Base-by-base conservation (phyloP, 495 filamentous ascomycete species). In the Jackrogersella minutella region DNA sequence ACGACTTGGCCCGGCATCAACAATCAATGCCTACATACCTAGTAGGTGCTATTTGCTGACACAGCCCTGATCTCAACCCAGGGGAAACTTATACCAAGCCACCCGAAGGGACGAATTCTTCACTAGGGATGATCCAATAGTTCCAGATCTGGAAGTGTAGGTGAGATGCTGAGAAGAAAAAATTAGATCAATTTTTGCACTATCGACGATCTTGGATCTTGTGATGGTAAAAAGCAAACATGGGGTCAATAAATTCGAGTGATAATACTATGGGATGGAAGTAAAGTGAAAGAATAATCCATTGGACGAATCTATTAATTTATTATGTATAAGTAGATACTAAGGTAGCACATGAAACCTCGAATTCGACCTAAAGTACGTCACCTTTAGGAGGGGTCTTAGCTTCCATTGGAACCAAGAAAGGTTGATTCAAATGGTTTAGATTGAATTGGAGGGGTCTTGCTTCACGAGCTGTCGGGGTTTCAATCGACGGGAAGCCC, bases 321-420 rank as follows among this genome's bases (percentile, higher is more conserved):
- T 39, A 24, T 22, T 44, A 49, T 49, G 55, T 49, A n/a, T n/a
- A n/a, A n/a, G n/a, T n/a, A n/a, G n/a, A n/a, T n/a, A n/a, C n/a
- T n/a, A n/a, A n/a, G n/a, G n/a, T n/a, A n/a, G n/a, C 60, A 69
- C 60, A 59, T 69, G 66, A 69, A 69, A 69, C 66, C 34, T 60
- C 39, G 30, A 62, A 53, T 24, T 62, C 39, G 46, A 46, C 46
- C 22, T 31, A 22, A 49, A 17, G 28, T 63, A 69, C 66, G 66
- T 69, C 66, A 69, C 60, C 22, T 59, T 31, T 16, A 58, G 44
- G 66, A 69, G 66, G 60, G 66, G 66, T 66, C 37, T 16, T 41
- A 30, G 3, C 50, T 33, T 59, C 49, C n/a, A 59, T 64, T 59
- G 55, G 60, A n/a, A 44, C 24, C 31, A 30, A 30, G 50, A 49